A percentile compares a stretch with the other conserved stretches of the same genome.
These are phyloP conservation scores for Mycena alexandri DNA, from an alignment of 768 basidiomycete genomes.

Conservation along the genomic window DNA sequence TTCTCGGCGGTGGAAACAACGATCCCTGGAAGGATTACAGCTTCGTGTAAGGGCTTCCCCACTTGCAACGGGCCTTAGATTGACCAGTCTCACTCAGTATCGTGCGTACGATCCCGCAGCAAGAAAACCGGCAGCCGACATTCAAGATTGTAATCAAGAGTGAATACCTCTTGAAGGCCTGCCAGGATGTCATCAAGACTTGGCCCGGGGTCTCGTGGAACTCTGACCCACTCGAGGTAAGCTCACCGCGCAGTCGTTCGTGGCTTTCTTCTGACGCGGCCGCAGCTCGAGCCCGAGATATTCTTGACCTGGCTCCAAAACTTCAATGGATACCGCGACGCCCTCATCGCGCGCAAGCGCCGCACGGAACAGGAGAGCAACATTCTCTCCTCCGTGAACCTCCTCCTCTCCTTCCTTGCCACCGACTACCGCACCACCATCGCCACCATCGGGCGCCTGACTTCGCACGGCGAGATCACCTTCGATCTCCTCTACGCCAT, in stretches of 20 bases:
- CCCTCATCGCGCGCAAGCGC: conserved; percentile 52
- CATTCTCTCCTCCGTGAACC: conserved; percentile 58
- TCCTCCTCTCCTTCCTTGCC: conserved; percentile 64
- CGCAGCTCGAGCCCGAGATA: conserved; percentile 67
- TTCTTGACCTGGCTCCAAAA: conserved; percentile 65
- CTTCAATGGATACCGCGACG: conserved; percentile 59
- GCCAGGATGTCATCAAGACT: conserved; percentile 67
- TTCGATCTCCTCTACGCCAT: conserved; percentile 68
- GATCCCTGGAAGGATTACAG: conserved; percentile 71
- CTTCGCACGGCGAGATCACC: conserved; percentile 67
- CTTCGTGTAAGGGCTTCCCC: conserved; percentile 57
- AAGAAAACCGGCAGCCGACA: conserved; percentile 55
- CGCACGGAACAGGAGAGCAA: conserved; percentile 56
- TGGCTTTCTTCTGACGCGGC: background rate
- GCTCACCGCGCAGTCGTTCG: conserved; percentile 1
- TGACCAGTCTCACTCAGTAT: conserved; percentile 49
- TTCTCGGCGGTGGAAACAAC: conserved; percentile 54
- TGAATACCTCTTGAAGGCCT: conserved; percentile 66
- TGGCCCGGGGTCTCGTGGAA: conserved; percentile 76
- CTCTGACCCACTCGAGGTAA: conserved; percentile 66
- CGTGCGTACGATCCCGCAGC: conserved; percentile 62
- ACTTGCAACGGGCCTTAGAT: background rate
- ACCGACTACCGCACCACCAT: conserved; percentile 65
- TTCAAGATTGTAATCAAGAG: conserved; percentile 72
- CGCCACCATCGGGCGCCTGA: conserved; percentile 60